These are phyloP conservation scores for Camellia granthamiana DNA, from an alignment of 148 eudicot species.

Conservation along the genomic window DNA sequence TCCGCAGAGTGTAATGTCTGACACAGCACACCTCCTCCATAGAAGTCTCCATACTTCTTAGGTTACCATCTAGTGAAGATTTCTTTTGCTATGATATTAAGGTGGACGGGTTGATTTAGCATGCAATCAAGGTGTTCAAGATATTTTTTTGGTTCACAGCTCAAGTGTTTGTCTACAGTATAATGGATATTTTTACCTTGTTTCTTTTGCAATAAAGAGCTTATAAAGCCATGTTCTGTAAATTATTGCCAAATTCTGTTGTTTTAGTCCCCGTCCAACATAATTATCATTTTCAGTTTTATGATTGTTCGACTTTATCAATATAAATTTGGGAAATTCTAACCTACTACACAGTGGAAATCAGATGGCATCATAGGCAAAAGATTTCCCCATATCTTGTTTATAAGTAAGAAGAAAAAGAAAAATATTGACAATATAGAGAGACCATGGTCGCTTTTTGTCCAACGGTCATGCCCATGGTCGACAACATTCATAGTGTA, in stretches of 20 bases:
- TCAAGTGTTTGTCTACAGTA: neutral
- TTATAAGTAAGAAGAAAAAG: no score
- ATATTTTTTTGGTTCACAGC: neutral
- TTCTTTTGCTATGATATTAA: neutral
- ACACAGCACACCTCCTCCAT: no score
- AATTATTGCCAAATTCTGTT: neutral
- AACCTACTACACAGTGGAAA: neutral
- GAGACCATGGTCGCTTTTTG: neutral
- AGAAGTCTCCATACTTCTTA: no score
- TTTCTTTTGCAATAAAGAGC: slow-evolving; percentile 1
- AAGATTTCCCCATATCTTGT: neutral
- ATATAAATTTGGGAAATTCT: neutral
- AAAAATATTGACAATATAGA: neutral
- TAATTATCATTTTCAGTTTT: neutral
- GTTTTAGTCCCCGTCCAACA: neutral
- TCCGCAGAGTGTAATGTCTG: no score
- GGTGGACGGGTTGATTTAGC: neutral
- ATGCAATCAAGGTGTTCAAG: neutral
- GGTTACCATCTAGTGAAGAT: neutral
- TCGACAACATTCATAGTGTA: no score
- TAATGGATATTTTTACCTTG: neutral
- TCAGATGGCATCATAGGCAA: neutral
- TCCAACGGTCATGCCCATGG: neutral
- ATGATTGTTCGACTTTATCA: neutral
- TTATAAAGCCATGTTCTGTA: neutral